Conservation (phyloP, 2,329 filamentous ascomycete species). For the Fusarium sp. region DNA sequence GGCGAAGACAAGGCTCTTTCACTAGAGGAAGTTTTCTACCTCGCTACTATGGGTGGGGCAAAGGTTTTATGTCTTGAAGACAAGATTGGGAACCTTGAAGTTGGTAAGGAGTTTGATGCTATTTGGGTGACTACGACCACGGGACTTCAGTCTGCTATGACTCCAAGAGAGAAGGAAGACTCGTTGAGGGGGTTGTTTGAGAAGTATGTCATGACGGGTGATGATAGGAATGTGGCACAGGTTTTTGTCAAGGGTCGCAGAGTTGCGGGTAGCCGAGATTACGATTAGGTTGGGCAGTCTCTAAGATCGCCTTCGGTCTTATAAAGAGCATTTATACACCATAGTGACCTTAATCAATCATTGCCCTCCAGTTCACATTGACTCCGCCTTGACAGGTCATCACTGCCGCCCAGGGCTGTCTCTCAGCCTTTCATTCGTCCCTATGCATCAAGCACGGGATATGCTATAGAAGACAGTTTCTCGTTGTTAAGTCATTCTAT, state of each 20-base stretch:
- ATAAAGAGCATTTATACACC: accelerated
- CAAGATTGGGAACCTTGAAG: conserved; percentile 1
- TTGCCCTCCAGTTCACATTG: too few relatives aligned
- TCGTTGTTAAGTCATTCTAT: background rate
- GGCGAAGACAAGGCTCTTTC: conserved; percentile 20
- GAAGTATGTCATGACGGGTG: conserved; percentile 24
- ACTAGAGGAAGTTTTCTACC: conserved; percentile 13
- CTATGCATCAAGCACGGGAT: too few relatives aligned
- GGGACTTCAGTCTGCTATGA: conserved; percentile 11
- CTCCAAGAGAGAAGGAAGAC: background rate
- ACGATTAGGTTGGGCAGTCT: accelerated
- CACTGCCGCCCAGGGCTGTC: background rate
- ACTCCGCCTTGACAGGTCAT: too few relatives aligned
- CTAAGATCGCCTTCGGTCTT: accelerated
- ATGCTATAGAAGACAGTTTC: background rate
- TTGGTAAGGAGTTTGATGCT: conserved; percentile 22
- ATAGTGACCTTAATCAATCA: accelerated
- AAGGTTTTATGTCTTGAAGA: conserved; percentile 2
- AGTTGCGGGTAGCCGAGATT: background rate
- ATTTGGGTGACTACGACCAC: conserved; percentile 5
- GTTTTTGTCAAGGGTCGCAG: conserved; percentile 2
- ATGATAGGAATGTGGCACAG: conserved; percentile 18
- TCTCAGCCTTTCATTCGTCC: background rate
- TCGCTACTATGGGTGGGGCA: conserved; percentile 3
- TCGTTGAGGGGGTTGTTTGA: conserved; percentile 7